phyloP scores from a whole-genome alignment of 768 basidiomycete species.

The Exidia glandulosa region DNA sequence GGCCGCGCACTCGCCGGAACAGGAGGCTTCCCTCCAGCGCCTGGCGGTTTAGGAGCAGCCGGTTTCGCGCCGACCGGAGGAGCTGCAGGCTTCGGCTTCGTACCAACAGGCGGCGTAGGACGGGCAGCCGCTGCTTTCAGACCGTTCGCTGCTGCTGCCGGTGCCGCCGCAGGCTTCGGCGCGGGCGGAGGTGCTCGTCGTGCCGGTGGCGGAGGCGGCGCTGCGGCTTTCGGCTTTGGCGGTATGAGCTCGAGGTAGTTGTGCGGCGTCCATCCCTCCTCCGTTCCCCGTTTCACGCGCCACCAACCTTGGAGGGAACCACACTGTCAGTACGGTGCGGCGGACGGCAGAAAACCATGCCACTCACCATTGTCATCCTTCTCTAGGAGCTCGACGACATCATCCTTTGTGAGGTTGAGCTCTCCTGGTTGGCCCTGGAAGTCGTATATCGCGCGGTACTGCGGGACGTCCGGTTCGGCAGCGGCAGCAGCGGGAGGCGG shows the following conservation, averaged over 20 bases:
- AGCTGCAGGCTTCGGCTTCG: conserved; percentile 37
- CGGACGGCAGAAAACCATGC: background rate
- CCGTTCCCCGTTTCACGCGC: conserved; percentile 74
- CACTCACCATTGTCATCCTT: conserved; percentile 70
- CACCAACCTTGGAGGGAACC: conserved; percentile 86
- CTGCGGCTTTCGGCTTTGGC: conserved; percentile 48
- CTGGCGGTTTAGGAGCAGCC: conserved; percentile 48
- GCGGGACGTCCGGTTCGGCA: conserved; percentile 52
- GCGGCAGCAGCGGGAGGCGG: conserved; percentile 43
- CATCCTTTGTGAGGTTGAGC: conserved; percentile 81
- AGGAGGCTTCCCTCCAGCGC: conserved; percentile 47
- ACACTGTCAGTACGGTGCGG: background rate
- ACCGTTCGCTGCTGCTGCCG: conserved; percentile 12
- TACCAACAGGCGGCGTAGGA: conserved; percentile 42
- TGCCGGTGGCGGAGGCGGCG: conserved; percentile 57
- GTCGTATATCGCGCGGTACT: conserved; percentile 83
- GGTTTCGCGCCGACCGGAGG: conserved; percentile 58
- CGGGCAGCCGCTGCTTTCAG: conserved; percentile 27
- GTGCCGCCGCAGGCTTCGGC: conserved; percentile 36
- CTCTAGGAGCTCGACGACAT: conserved; percentile 81
- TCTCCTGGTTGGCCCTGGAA: conserved; percentile 92
- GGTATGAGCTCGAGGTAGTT: conserved; percentile 83
- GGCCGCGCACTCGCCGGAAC: conserved; percentile 49
- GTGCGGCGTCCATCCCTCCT: conserved; percentile 91
- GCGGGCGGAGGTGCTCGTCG: conserved; percentile 34